These are phyloP conservation scores for Citrus sp. DNA, from an alignment of 345 rosid genomes.

Conservation along the genomic window DNA sequence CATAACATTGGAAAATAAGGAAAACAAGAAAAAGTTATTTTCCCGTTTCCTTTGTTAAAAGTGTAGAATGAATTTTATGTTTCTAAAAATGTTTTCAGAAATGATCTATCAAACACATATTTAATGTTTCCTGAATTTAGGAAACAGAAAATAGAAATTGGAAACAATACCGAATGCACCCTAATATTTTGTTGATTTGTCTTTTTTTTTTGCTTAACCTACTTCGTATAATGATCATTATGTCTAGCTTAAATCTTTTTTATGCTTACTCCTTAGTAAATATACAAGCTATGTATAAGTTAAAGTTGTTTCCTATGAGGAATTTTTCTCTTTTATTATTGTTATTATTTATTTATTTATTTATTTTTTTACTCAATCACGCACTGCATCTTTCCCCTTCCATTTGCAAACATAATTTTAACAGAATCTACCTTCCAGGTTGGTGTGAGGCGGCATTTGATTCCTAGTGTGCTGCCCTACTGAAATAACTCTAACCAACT, in stretches of 20 bases:
- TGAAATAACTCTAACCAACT: background rate
- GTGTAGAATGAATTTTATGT: no score
- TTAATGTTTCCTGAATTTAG: no score
- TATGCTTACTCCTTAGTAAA: background rate
- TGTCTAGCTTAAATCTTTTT: background rate
- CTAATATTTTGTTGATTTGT: background rate
- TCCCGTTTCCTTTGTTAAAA: no score
- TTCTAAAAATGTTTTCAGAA: no score
- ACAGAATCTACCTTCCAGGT: background rate
- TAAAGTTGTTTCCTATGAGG: background rate
- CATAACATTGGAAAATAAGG: no score
- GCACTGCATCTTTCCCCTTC: background rate
- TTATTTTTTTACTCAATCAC: background rate
- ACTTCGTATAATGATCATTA: background rate
- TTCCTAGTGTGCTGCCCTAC: background rate
- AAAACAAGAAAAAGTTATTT: no score
- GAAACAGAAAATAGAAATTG: no score
- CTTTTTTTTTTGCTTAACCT: background rate
- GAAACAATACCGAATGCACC: no score
- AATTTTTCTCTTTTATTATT: background rate
- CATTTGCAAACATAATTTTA: background rate
- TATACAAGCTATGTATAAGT: background rate
- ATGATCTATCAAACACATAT: no score
- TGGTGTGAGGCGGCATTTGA: background rate
- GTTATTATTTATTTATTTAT: no score